A percentile compares a stretch with the other conserved stretches of the same genome.
These are phyloP conservation scores for Ilex paraguariensis DNA, from an alignment of 305 asterid genomes.

Conservation along the genomic window DNA sequence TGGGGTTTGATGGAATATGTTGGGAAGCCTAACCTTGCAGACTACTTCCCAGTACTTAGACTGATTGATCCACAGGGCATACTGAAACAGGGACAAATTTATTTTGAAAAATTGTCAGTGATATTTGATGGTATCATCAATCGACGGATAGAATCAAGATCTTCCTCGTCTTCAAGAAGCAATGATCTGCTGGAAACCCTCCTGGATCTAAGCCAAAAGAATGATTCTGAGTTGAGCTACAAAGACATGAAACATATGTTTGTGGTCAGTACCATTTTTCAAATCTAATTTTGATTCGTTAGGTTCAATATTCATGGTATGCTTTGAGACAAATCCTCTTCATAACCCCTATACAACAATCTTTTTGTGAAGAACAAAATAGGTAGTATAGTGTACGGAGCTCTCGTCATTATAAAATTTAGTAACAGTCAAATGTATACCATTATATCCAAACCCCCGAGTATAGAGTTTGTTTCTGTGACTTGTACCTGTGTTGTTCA, in stretches of 20 bases:
- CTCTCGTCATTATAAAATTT: background rate
- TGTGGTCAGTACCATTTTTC: conserved; percentile 18
- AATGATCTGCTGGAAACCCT: conserved; percentile 29
- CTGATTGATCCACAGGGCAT: conserved; percentile 15
- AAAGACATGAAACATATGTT: conserved; percentile 25
- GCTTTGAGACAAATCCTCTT: no score
- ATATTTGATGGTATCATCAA: conserved; percentile 27
- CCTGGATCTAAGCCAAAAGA: conserved; percentile 17
- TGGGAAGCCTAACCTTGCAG: conserved; percentile 27
- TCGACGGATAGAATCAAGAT: conserved; percentile 12
- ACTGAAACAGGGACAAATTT: conserved; percentile 6
- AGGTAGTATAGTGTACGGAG: no score
- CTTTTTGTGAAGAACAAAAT: no score
- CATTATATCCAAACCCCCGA: no score
- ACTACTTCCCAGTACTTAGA: conserved; percentile 25
- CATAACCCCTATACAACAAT: no score
- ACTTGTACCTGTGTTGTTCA: no score
- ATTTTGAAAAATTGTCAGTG: conserved; percentile 11
- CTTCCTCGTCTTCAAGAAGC: background rate
- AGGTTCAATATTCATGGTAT: background rate
- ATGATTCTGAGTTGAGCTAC: conserved; percentile 12
- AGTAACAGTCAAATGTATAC: background rate
- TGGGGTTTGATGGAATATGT: conserved; percentile 17
- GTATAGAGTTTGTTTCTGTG: no score
- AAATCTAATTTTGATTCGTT: background rate